Conservation (phyloP, 345 rosid genomes). For the Rhizophora mangle region DNA sequence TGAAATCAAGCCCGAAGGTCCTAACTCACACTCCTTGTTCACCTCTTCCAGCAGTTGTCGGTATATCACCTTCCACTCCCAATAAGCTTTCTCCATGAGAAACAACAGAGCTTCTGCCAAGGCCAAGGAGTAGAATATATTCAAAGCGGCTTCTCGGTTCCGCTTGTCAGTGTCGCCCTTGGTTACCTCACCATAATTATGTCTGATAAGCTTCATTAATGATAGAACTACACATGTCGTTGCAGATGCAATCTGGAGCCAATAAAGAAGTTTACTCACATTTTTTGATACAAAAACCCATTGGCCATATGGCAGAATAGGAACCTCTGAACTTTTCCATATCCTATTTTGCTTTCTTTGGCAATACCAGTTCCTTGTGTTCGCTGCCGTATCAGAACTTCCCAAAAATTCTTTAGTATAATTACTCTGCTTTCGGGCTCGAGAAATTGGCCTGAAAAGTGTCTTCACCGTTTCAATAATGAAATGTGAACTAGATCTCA, state of each 20-base stretch:
- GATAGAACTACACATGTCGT: slow-evolving; percentile 68
- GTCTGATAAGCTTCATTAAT: slow-evolving; percentile 64
- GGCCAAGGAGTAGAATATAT: slow-evolving; percentile 74
- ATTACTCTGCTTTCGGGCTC: slow-evolving; percentile 26
- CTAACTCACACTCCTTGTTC: slow-evolving; percentile 62
- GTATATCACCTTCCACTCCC: slow-evolving; percentile 60
- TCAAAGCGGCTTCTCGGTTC: slow-evolving; percentile 60
- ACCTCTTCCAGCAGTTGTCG: slow-evolving; percentile 67
- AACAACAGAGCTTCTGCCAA: slow-evolving; percentile 80
- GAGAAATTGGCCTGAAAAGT: slow-evolving; percentile 20
- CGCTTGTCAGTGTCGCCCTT: slow-evolving; percentile 75
- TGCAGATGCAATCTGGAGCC: slow-evolving; percentile 94
- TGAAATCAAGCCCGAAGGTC: slow-evolving; percentile 59
- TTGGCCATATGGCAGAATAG: slow-evolving; percentile 62
- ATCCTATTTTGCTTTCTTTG: slow-evolving; percentile 36
- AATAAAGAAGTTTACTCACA: slow-evolving; percentile 65
- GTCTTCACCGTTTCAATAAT: slow-evolving; percentile 31
- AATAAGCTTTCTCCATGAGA: slow-evolving; percentile 74
- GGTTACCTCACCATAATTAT: slow-evolving; percentile 61
- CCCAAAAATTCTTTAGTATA: slow-evolving; percentile 13
- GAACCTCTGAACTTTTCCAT: slow-evolving; percentile 75
- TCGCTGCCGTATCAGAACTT: slow-evolving; percentile 5
- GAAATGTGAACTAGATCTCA: slow-evolving; percentile 46
- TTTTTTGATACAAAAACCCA: slow-evolving; percentile 73
- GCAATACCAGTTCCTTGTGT: slow-evolving; percentile 19